Conservation (phyloP, 2,329 filamentous ascomycete species). For the Hypoxylon rubiginosum region DNA sequence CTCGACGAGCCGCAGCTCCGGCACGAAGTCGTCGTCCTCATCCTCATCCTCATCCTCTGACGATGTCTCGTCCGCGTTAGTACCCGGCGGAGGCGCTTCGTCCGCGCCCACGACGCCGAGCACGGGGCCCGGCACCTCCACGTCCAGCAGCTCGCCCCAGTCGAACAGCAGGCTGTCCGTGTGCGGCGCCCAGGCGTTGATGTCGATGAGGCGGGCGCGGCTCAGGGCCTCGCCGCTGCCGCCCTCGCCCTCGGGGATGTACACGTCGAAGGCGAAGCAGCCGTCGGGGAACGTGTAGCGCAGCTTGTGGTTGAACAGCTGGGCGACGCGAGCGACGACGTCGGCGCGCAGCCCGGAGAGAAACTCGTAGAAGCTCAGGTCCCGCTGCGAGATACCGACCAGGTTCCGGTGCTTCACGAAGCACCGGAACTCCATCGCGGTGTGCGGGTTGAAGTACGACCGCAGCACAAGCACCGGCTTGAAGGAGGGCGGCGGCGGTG, state of each 20-base stretch:
- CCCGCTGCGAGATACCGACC: constrained; percentile 87
- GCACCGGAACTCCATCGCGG: constrained; percentile 93
- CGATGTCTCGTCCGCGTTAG: constrained; percentile 45
- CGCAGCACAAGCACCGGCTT: constrained; percentile 86
- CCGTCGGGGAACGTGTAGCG: constrained; percentile 84
- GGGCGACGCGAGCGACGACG: constrained; percentile 76
- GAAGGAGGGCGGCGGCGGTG: constrained; percentile 67
- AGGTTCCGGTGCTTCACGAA: constrained; percentile 88
- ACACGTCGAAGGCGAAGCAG: constrained; percentile 91
- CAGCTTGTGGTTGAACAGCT: constrained; percentile 82
- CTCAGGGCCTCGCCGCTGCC: constrained; percentile 70
- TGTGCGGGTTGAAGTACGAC: constrained; percentile 89
- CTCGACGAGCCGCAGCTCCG: constrained; percentile 85
- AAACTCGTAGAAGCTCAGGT: constrained; percentile 92
- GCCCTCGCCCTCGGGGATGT: constrained; percentile 77
- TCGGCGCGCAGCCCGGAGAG: constrained; percentile 73
- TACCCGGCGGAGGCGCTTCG: constrained; percentile 54
- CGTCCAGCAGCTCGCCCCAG: constrained; percentile 86
- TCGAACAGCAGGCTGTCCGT: constrained; percentile 92
- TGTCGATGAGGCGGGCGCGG: constrained; percentile 87
- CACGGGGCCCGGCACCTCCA: constrained; percentile 72
- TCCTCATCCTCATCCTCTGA: constrained; percentile 56
- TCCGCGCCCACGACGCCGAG: constrained; percentile 63
- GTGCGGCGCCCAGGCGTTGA: constrained; percentile 92
- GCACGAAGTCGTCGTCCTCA: constrained; percentile 67